These are phyloP conservation scores for Leishmania tropica DNA, from an alignment of 208 protist species.

Conservation along the genomic window DNA sequence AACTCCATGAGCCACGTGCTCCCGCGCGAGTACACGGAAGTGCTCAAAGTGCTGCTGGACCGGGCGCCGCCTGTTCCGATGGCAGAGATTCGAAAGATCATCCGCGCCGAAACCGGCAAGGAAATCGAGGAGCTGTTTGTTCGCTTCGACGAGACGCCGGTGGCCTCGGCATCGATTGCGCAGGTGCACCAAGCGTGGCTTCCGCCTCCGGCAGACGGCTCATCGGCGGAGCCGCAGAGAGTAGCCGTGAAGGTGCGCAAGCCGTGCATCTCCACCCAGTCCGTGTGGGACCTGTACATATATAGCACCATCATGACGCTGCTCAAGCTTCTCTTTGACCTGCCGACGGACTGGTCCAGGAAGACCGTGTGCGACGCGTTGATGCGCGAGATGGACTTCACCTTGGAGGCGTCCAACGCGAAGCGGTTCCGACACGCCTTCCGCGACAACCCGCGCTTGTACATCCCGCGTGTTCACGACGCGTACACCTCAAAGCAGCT, in stretches of 20 bases:
- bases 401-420: constrained; percentile 77
- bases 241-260: constrained; percentile 97
- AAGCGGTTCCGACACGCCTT: constrained; percentile 53
- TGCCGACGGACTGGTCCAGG: constrained; percentile 75
- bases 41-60: constrained; percentile 76
- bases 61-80: constrained; percentile 61
- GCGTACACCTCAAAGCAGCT: constrained; percentile 66
- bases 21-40: constrained; percentile 80
- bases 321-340: constrained; percentile 69
- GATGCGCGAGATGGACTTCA: constrained; percentile 84
- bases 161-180: constrained; percentile 95
- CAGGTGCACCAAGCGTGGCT: constrained; percentile 91
- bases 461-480: constrained; percentile 68
- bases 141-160: constrained; percentile 86
- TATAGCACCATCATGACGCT: constrained; percentile 67
- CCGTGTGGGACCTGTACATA: constrained; percentile 85
- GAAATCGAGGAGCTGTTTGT: constrained; percentile 80
- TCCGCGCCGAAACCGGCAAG: constrained; percentile 68
- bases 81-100: constrained; percentile 43
- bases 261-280: constrained; percentile 73
- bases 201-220: constrained; percentile 21
- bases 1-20: constrained; percentile 90
- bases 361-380: constrained; percentile 77
- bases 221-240: constrained; percentile 17
- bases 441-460: constrained; percentile 37